Conservation (phyloP, 176 grass and related monocot species). For the Urochloa ruziziensis region DNA sequence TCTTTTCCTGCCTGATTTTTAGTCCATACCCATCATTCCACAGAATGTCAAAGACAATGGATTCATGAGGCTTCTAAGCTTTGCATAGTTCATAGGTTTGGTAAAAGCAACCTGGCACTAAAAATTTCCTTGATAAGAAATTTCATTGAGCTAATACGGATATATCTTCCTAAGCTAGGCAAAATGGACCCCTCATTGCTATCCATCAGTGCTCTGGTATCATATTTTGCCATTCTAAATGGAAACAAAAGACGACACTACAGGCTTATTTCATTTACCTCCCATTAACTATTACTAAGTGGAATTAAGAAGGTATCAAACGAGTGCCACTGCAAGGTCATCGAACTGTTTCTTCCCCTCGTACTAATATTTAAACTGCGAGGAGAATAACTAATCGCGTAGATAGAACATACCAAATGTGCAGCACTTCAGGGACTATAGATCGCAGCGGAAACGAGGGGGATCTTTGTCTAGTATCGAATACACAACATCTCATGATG, state of each 20-base stretch:
- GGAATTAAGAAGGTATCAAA: neutral
- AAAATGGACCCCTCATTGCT: neutral
- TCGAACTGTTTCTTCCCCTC: neutral
- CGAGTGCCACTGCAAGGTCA: neutral
- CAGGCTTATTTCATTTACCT: neutral
- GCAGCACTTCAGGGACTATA: neutral
- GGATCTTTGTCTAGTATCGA: neutral
- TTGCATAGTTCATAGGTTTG: neutral
- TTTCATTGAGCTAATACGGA: neutral
- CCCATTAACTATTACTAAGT: neutral
- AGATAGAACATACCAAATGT: neutral
- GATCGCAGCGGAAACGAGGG: neutral
- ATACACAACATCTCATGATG: neutral
- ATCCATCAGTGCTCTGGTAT: neutral
- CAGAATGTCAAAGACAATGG: neutral
- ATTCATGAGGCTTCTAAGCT: neutral
- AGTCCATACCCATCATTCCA: no score
- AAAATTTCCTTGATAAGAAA: neutral
- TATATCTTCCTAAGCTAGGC: neutral
- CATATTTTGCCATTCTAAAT: neutral
- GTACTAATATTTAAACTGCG: neutral
- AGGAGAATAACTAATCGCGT: neutral
- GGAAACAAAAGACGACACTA: neutral
- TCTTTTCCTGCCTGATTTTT: neutral
- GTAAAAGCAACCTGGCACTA: neutral